Base-by-base conservation (phyloP, 1,284 basidiomycete genomes). In the Boletus subluridellus region DNA sequence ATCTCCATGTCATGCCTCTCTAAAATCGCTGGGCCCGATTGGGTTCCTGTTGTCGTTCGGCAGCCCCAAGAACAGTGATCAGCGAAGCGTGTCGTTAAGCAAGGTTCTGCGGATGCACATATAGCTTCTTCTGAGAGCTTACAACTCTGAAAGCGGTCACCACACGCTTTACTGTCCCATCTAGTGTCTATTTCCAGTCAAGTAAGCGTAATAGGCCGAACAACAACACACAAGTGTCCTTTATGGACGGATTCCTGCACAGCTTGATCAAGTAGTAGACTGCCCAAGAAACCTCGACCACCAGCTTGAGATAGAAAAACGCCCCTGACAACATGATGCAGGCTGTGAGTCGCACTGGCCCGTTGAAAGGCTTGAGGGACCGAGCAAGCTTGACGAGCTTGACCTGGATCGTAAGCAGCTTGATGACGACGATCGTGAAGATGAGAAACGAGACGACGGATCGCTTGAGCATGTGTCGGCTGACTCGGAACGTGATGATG, bases 341-440 rank as follows among this genome's bases (percentile, higher is more conserved):
- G 2, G 59, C 66, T 0, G 64, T 64, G 49, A 72, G 58, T 39
- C 62, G 60, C 35, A 72, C 48, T 1, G 68, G 70, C 1, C 68
- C 62, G n/a, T 66, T 61, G 26, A 71, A 60, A 14, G 66, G 69
- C 30, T 57, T 62, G 5, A 72, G 70, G 0, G 69, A 61, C 9
- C 70, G 68, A n/a, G 60, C 65, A 1, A 69, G 60, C 32, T 66
- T 72, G 60, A 72, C 60, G 28, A 69, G 70, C 42, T 69, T 72
- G 60, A 72, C 59, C 8, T 72, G 68, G 51, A 69, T 57, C 50
- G 65, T 58, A 21, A 72, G 58, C 39, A 72, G 8, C 55, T 71
- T 71, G 67, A 72, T 58, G 59, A 66, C 60, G 58, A 69, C 56
- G 65, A 69, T 69, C 52, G 69, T 56, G 42, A 72, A 69, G 59